Evolutionary conservation across 768 basidiomycete species (phyloP), one percentile per base, ranked within the genome.

Genomic region (Kwoniella bestiolae): DNA sequence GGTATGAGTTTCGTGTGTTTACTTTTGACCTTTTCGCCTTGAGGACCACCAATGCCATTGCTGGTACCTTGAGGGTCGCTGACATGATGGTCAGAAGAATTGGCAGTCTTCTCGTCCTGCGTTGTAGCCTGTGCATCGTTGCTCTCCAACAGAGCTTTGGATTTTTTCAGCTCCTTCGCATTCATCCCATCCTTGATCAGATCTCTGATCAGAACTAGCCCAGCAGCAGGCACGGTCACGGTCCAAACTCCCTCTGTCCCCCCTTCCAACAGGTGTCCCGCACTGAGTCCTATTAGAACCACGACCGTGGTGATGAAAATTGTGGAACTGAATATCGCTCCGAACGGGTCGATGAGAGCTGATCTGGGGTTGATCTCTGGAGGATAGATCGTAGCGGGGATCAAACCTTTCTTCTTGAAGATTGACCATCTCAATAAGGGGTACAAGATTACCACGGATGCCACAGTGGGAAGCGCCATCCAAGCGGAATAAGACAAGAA

Each of bases 401-500:
- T 74, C 53, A 69, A 56, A 25, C 62, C 62, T 50, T 63, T 63
- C 16, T 52, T 46, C 21, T 67, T 57, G 41, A 76, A 73, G 7
- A 74, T 28, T 0, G 70, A 61, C 60, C 67, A 78, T 32, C 80
- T 52, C 28, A 83, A 72, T 23, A 81, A 25, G 1, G 82, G 87
- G 75, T 88, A 90, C 5, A 87, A 84, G n/a, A 87, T 51, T 21
- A 83, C 76, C 78, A 84, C 88, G 83, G 82, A 82, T 3, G 86
- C 88, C 29, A 94, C 76, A 72, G 92, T 90, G 0, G 93, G 92
- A 12, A 94, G 82, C 53, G 91, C 89, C 16, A 90, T 87, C 81
- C 92, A 92, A 0, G 89, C 90, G 0, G 90, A 91, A 81, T 90
- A 94, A 0, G 87, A 86, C 8, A 82, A 85, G 68, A 91, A 91